Percentiles rank a stretch among this genome's conserved stretches.
Evolutionary conservation across 345 rosid genomes (phyloP).

Genomic region (Populus euphratica): DNA sequence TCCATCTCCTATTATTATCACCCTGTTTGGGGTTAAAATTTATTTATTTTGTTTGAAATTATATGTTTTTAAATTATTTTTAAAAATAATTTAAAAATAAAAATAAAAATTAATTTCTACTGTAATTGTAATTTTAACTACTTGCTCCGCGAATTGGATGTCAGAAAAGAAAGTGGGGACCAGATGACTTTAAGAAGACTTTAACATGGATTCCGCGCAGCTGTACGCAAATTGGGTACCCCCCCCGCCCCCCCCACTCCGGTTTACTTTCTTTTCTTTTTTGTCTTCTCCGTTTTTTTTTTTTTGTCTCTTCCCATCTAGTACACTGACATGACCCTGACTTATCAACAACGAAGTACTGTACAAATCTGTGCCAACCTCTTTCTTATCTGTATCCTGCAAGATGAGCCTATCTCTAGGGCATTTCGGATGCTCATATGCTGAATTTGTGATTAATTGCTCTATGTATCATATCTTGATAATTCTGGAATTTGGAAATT

Average conservation of each 20-base stretch:
- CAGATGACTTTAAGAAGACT: constrained; percentile 16
- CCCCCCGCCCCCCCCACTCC: too few relatives aligned
- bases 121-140: too few relatives aligned
- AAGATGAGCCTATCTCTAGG: neutral
- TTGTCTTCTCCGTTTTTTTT: neutral
- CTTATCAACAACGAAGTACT: neutral
- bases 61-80: too few relatives aligned
- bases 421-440: neutral
- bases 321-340: neutral
- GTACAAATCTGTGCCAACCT: neutral
- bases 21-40: too few relatives aligned
- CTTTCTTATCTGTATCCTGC: neutral
- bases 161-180: constrained; percentile 26
- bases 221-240: neutral
- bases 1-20: neutral
- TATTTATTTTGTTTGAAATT: too few relatives aligned
- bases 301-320: neutral
- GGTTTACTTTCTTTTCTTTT: neutral
- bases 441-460: neutral
- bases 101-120: too few relatives aligned
- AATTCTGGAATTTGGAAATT: neutral
- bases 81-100: too few relatives aligned
- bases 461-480: neutral
- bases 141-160: constrained; percentile 15
- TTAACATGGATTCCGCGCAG: constrained; percentile 7